These are phyloP conservation scores for Hypoxylon sp. DNA, from an alignment of 2,329 filamentous ascomycete species.

Conservation along the genomic window DNA sequence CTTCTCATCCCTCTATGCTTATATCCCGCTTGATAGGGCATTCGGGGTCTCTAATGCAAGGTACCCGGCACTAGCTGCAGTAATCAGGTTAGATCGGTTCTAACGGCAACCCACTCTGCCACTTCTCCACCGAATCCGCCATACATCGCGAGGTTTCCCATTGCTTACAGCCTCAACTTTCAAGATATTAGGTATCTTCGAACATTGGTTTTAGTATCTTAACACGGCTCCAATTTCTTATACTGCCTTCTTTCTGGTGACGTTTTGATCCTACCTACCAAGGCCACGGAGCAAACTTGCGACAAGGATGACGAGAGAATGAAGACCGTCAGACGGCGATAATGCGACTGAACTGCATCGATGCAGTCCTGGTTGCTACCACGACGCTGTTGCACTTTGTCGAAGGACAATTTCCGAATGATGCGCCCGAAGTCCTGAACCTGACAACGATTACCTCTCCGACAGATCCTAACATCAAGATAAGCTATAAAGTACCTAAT, in stretches of 20 bases:
- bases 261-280: background rate
- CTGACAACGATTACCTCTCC: slow-evolving; percentile 73
- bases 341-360: slow-evolving; percentile 38
- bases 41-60: slow-evolving; percentile 34
- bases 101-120: slow-evolving; percentile 1
- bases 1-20: slow-evolving; percentile 1
- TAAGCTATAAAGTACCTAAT: slow-evolving; percentile 74
- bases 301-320: slow-evolving; percentile 41
- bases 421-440: slow-evolving; percentile 52
- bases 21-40: slow-evolving; percentile 2
- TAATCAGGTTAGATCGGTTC: slow-evolving; percentile 9
- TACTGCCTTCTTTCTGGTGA: background rate
- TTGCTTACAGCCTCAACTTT: slow-evolving; percentile 6
- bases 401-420: slow-evolving; percentile 54
- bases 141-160: background rate
- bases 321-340: slow-evolving; percentile 33
- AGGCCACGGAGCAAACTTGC: slow-evolving; percentile 18
- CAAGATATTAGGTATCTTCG: background rate
- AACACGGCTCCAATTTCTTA: background rate
- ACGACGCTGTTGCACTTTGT: slow-evolving; percentile 14
- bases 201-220: slow-evolving; percentile 1
- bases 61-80: slow-evolving; percentile 36
- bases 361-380: slow-evolving; percentile 37
- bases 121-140: slow-evolving; percentile 20
- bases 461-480: slow-evolving; percentile 73